Conservation (phyloP, 2,329 filamentous ascomycete species). For the Ophiocordyceps sinensis region DNA sequence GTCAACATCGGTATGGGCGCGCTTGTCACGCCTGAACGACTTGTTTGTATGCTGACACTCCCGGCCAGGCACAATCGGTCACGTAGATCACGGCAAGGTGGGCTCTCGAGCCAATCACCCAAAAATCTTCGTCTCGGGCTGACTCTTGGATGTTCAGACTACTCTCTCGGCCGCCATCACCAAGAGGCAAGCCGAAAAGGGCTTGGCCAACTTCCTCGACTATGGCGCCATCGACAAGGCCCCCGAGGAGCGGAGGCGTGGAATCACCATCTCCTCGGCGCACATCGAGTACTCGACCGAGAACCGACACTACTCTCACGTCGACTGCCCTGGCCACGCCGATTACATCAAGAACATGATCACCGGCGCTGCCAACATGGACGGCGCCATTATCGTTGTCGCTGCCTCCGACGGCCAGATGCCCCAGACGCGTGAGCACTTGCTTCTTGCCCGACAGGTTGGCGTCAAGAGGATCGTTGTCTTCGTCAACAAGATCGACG, state of each 20-base stretch:
- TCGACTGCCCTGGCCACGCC: constrained; percentile 98
- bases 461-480: constrained; percentile 97
- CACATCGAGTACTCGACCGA: constrained; percentile 98
- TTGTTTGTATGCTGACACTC: not conserved
- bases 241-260: constrained; percentile 97
- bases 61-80: constrained; percentile 73
- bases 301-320: constrained; percentile 92
- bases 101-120: not conserved
- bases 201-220: constrained; percentile 84
- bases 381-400: constrained; percentile 96
- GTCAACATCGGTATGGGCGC: constrained; percentile 78
- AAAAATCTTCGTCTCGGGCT: not conserved
- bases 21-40: too few relatives aligned
- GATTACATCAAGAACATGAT: constrained; percentile 99
- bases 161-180: constrained; percentile 98
- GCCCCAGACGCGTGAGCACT: constrained; percentile 97
- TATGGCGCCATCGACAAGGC: constrained; percentile 99
- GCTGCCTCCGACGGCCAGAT: constrained; percentile 98
- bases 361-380: constrained; percentile 98
- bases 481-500: constrained; percentile 99
- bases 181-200: constrained; percentile 93
- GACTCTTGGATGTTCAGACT: constrained; percentile 45
- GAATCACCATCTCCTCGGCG: constrained; percentile 97
- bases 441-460: constrained; percentile 94
- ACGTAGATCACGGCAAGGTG: constrained; percentile 99